Conservation (phyloP, 2,329 filamentous ascomycete genomes). For the Cordyceps fumosorosea region DNA sequence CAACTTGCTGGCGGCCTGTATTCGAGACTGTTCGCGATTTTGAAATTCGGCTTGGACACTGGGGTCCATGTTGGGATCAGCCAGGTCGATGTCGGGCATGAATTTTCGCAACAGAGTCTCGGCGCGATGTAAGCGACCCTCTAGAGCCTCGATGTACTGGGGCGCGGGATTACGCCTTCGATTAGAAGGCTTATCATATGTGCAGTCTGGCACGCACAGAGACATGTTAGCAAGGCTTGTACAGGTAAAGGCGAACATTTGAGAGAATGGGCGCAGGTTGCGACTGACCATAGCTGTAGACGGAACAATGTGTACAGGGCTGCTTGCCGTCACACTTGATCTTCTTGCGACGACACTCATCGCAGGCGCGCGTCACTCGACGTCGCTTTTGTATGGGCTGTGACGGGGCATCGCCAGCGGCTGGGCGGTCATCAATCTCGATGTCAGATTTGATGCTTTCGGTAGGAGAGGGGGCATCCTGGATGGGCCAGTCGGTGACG, state of each 20-base stretch:
- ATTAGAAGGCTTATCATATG: slow-evolving; percentile 92
- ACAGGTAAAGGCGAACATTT: background rate
- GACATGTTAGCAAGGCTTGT: background rate
- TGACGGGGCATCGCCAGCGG: slow-evolving; percentile 25
- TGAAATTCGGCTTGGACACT: slow-evolving; percentile 64
- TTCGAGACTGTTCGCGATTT: slow-evolving; percentile 46
- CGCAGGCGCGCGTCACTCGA: slow-evolving; percentile 73
- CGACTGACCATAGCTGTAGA: slow-evolving; percentile 91
- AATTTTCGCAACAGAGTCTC: slow-evolving; percentile 73
- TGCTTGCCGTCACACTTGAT: slow-evolving; percentile 85
- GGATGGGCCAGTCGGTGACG: slow-evolving; percentile 29
- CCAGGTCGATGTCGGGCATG: slow-evolving; percentile 76
- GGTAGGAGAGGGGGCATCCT: slow-evolving; percentile 33
- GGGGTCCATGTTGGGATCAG: slow-evolving; percentile 76
- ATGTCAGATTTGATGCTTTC: slow-evolving; percentile 38
- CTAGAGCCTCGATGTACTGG: slow-evolving; percentile 86
- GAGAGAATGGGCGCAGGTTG: background rate
- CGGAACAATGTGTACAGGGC: slow-evolving; percentile 90
- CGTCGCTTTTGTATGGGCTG: slow-evolving; percentile 68
- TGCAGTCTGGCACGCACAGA: slow-evolving; percentile 61
- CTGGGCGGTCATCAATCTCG: slow-evolving; percentile 32
- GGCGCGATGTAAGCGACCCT: slow-evolving; percentile 74
- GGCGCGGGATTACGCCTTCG: slow-evolving; percentile 83
- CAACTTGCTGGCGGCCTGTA: slow-evolving; percentile 36
- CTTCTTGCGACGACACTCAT: slow-evolving; percentile 78